Evolutionary conservation across 768 basidiomycete genomes (phyloP).

Genomic region (Dendrothele bispora): DNA sequence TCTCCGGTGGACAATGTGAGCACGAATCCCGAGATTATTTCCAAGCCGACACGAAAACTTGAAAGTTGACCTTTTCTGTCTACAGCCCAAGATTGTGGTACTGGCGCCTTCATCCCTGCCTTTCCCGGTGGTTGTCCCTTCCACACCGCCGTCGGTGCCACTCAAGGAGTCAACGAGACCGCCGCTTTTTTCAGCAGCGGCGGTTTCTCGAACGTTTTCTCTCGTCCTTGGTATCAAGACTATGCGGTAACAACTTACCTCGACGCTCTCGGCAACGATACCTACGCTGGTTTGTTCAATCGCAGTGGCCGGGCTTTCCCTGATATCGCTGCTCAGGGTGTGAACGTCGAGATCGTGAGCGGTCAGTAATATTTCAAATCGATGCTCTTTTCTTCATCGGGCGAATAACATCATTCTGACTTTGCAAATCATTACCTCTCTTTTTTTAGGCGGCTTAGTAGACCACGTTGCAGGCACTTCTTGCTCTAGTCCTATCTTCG

Average conservation of each 20-base stretch:
- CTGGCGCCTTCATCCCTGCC: constrained; percentile 25
- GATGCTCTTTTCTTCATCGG: too few species aligned
- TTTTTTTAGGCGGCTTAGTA: neutral
- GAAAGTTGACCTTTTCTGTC: constrained; percentile 22
- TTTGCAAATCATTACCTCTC: constrained; percentile 29
- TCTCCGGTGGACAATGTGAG: constrained; percentile 21
- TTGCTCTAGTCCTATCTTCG: constrained; percentile 46
- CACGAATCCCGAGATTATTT: neutral
- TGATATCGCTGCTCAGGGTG: constrained; percentile 46
- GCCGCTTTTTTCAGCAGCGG: constrained; percentile 48
- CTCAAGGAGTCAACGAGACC: constrained; percentile 38
- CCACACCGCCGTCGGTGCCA: constrained; percentile 38
- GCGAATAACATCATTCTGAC: too few species aligned
- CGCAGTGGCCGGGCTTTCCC: constrained; percentile 36
- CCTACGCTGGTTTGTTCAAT: constrained; percentile 47
- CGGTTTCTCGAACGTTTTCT: constrained; percentile 48
- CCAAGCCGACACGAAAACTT: constrained; percentile 16
- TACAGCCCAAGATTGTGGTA: too few species aligned
- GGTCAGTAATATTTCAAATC: too few species aligned
- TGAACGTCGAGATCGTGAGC: constrained; percentile 16
- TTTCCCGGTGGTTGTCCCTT: constrained; percentile 53
- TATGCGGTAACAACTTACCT: constrained; percentile 22
- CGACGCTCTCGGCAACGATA: constrained; percentile 20
- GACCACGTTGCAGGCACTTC: constrained; percentile 42
- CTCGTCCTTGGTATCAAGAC: constrained; percentile 26